Conservation (phyloP, 129 eudicot genomes). For the Apium graveolens region DNA sequence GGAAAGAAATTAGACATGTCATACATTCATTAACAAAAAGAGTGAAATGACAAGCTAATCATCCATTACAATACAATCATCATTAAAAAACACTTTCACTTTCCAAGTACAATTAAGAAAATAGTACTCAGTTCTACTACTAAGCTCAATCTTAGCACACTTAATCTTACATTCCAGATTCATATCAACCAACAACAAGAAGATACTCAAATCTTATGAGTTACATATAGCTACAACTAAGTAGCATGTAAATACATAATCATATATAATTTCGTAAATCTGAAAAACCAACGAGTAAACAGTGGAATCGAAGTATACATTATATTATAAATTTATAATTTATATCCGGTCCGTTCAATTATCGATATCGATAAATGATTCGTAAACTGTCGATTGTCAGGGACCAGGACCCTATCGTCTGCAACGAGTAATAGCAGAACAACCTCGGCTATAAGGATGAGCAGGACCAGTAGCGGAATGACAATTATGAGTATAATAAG, state of each 20-base stretch:
- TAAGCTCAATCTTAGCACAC: not conserved
- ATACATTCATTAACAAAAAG: not conserved
- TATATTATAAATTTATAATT: no score
- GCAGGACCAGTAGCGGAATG: conserved; percentile 19
- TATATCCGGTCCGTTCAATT: not conserved
- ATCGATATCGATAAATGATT: no score
- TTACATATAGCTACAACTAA: not conserved
- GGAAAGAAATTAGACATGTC: not conserved
- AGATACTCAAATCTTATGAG: not conserved
- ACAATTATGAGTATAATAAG: conserved; percentile 30
- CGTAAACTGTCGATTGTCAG: no score
- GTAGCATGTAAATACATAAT: not conserved
- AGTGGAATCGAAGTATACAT: not conserved
- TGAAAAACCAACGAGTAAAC: not conserved
- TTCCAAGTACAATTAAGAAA: not conserved
- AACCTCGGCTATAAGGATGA: conserved; percentile 27
- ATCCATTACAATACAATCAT: not conserved
- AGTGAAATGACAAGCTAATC: not conserved
- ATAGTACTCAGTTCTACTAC: not conserved
- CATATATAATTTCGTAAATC: not conserved
- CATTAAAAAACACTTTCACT: not conserved
- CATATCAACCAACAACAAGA: not conserved
- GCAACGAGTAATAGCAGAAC: conserved; percentile 32
- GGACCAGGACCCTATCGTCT: conserved; percentile 12
- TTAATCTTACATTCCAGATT: not conserved